Conservation (phyloP, 2,329 filamentous ascomycete genomes). For the Cercospora sp. region DNA sequence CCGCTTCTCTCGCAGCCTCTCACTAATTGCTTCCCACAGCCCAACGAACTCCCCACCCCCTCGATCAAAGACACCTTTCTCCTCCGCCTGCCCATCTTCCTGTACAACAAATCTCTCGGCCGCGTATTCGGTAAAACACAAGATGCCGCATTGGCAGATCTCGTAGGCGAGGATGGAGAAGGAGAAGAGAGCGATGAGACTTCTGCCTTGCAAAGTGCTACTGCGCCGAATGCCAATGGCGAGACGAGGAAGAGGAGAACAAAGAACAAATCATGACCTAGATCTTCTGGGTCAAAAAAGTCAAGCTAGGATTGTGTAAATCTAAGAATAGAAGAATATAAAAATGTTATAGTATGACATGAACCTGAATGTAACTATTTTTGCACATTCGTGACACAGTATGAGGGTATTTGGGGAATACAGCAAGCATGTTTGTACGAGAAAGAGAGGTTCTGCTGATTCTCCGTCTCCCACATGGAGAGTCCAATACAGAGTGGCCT, state of each 20-base stretch:
- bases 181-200: constrained; percentile 44
- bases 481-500: no score
- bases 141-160: constrained; percentile 29
- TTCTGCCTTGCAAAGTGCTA: constrained; percentile 43
- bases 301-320: background rate
- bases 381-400: no score
- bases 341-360: background rate
- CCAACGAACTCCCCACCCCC: constrained; percentile 75
- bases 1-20: no score
- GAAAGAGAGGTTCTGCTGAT: no score
- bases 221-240: constrained; percentile 48
- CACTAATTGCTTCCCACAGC: no score
- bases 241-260: constrained; percentile 46
- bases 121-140: constrained; percentile 45
- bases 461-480: no score
- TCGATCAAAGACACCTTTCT: constrained; percentile 81
- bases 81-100: constrained; percentile 73
- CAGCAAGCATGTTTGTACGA: no score
- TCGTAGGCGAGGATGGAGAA: constrained; percentile 31
- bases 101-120: constrained; percentile 57
- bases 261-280: constrained; percentile 31
- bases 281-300: background rate
- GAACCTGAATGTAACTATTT: no score
- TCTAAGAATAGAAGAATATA: background rate
- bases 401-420: no score